These are phyloP conservation scores for Helenozyma rhizophorensis DNA, from an alignment of 805 yeast species.

Conservation along the genomic window DNA sequence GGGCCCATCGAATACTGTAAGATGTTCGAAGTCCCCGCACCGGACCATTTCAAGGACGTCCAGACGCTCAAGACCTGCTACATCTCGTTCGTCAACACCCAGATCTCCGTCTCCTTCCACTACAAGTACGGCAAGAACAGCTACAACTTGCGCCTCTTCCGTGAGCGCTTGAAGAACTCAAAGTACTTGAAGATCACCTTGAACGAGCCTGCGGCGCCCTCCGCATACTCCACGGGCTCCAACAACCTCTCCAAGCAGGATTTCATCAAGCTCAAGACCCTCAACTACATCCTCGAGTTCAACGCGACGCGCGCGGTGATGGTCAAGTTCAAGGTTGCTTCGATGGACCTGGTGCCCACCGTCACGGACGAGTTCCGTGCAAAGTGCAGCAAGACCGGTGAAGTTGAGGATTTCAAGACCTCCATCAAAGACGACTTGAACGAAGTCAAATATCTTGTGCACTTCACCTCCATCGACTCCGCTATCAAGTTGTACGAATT, in stretches of 20 bases:
- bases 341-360: constrained; percentile 8
- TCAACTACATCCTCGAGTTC: constrained; percentile 36
- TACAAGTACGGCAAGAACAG: constrained; percentile 27
- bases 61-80: constrained; percentile 25
- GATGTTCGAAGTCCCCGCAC: constrained; percentile 30
- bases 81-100: constrained; percentile 34
- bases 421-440: constrained; percentile 3
- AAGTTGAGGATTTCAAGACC: constrained; percentile 32
- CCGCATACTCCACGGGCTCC: not conserved
- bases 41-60: constrained; percentile 23
- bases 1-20: constrained; percentile 64
- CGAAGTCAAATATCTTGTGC: constrained; percentile 19
- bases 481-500: constrained; percentile 44
- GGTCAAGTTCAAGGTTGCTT: constrained; percentile 11
- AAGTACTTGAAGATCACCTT: constrained; percentile 25
- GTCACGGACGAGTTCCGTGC: constrained; percentile 20
- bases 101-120: constrained; percentile 29
- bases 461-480: constrained; percentile 43
- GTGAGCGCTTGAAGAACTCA: constrained; percentile 21
- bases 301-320: constrained; percentile 35
- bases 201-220: constrained; percentile 17
- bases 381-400: constrained; percentile 38
- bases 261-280: constrained; percentile 35
- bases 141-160: constrained; percentile 21
- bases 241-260: constrained; percentile 21